Conservation (phyloP, 805 yeast genomes). For the Candida hispaniensis region DNA sequence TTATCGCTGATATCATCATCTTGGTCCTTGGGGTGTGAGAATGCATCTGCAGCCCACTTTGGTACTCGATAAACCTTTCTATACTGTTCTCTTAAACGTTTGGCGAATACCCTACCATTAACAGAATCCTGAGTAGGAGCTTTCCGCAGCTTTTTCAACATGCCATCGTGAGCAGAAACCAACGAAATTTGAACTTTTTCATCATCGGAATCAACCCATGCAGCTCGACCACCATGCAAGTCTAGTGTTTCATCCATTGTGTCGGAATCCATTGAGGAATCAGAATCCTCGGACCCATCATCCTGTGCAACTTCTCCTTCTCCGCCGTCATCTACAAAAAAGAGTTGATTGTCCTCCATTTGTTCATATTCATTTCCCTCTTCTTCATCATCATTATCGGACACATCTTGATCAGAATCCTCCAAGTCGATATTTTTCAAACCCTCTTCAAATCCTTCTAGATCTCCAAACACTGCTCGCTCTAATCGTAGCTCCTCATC, state of each 20-base stretch:
- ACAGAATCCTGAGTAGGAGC: slow-evolving; percentile 43
- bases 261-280: slow-evolving; percentile 32
- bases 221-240: slow-evolving; percentile 34
- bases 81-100: slow-evolving; percentile 61
- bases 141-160: slow-evolving; percentile 60
- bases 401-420: slow-evolving; percentile 26
- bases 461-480: slow-evolving; percentile 81
- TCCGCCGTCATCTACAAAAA: slow-evolving; percentile 42
- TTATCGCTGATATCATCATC: slow-evolving; percentile 24
- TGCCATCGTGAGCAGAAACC: slow-evolving; percentile 37
- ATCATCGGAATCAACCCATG: slow-evolving; percentile 91
- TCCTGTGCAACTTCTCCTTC: slow-evolving; percentile 21
- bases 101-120: slow-evolving; percentile 49
- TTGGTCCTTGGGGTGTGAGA: slow-evolving; percentile 28
- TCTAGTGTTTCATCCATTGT: slow-evolving; percentile 28
- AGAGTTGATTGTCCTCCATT: slow-evolving; percentile 41
- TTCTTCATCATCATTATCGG: slow-evolving; percentile 28
- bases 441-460: slow-evolving; percentile 57
- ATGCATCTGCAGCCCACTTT: slow-evolving; percentile 50
- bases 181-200: slow-evolving; percentile 59
- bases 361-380: slow-evolving; percentile 29
- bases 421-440: slow-evolving; percentile 48
- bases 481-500: slow-evolving; percentile 74
- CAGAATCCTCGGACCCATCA: slow-evolving; percentile 29
- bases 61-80: slow-evolving; percentile 73